Conservation (phyloP, 257 asterid species). For the Rehmannia glutinosa region DNA sequence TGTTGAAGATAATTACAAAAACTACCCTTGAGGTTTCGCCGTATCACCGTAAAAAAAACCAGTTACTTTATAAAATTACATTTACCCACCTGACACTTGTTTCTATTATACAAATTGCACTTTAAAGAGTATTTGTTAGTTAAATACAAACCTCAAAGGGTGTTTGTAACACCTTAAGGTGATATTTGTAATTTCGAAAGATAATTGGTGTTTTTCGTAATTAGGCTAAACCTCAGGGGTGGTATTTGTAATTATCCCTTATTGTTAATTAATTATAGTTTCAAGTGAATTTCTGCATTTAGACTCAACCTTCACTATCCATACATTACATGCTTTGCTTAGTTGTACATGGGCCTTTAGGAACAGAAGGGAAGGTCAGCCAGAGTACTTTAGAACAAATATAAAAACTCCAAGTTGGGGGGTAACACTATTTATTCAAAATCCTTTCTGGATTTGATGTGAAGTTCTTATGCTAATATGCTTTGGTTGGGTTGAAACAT, state of each 20-base stretch:
- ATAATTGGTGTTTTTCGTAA: no score
- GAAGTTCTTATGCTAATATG: neutral
- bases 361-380: neutral
- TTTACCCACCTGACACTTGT: neutral
- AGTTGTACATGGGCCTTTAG: neutral
- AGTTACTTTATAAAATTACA: neutral
- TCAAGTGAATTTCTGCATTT: neutral
- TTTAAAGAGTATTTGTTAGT: no score
- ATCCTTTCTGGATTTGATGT: neutral
- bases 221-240: no score
- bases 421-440: neutral
- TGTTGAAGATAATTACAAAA: neutral
- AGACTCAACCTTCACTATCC: neutral
- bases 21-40: neutral
- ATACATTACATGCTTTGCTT: neutral
- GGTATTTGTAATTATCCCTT: neutral
- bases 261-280: neutral
- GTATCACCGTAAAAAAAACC: neutral
- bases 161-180: no score
- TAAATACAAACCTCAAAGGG: no score
- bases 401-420: neutral
- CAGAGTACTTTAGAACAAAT: neutral
- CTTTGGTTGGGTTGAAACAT: no score
- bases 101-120: no score
- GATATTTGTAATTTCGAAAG: no score